These are phyloP conservation scores for Rhizophagus clarus DNA, from an alignment of 192 early-diverging fungal genomes.

Conservation along the genomic window DNA sequence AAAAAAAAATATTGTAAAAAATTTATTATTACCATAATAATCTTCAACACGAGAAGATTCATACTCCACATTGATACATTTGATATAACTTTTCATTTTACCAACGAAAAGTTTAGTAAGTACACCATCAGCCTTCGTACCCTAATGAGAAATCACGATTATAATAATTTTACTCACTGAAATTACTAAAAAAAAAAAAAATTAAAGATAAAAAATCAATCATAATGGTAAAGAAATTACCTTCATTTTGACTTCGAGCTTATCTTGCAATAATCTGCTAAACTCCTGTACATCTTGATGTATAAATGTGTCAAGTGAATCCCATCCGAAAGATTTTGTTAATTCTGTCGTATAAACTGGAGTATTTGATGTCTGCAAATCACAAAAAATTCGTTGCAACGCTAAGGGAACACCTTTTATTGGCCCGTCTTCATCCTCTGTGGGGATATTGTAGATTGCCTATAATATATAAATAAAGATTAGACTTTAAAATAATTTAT, in stretches of 20 bases:
- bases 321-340: constrained; percentile 99
- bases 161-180: neutral
- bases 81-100: constrained; percentile 97
- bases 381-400: constrained; percentile 93
- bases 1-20: too few relatives aligned
- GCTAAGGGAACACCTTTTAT: constrained; percentile 85
- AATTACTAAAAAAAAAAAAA: neutral
- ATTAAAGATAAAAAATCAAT: neutral
- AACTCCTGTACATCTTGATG: constrained; percentile 99
- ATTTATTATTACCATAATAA: constrained; percentile 72
- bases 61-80: constrained; percentile 93
- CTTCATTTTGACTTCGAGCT: constrained; percentile 97
- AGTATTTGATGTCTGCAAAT: constrained; percentile 69
- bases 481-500: neutral
- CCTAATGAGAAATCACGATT: constrained; percentile 38
- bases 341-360: constrained; percentile 92
- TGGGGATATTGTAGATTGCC: constrained; percentile 91
- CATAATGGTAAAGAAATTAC: constrained; percentile 39
- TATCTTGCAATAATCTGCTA: constrained; percentile 95
- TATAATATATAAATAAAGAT: neutral
- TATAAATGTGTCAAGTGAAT: constrained; percentile 90
- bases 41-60: constrained; percentile 94
- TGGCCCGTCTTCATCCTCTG: constrained; percentile 77
- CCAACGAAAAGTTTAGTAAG: constrained; percentile 92
- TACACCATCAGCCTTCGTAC: constrained; percentile 89